Conservation (phyloP, 495 filamentous ascomycete species). For the Thermothielavioides terrestris region DNA sequence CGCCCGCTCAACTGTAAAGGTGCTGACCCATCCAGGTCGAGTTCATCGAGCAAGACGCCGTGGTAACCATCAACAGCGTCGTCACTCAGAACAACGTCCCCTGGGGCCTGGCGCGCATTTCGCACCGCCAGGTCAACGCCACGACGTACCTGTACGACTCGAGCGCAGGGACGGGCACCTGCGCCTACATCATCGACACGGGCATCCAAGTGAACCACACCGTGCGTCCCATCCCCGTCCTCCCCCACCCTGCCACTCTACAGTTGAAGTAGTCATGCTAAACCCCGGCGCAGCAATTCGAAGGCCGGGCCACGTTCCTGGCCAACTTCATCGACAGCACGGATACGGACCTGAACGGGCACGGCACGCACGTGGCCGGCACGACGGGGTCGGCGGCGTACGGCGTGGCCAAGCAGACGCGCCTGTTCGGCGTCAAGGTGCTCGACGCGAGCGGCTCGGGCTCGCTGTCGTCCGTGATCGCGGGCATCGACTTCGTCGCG, state of each 20-base stretch:
- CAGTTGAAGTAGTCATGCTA: slow-evolving; percentile 4
- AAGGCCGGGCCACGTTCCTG: slow-evolving; percentile 43
- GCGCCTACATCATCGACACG: slow-evolving; percentile 52
- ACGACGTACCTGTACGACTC: slow-evolving; percentile 51
- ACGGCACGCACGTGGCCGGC: slow-evolving; percentile 58
- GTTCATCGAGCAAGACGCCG: slow-evolving; percentile 42
- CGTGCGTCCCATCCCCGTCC: slow-evolving; percentile 14
- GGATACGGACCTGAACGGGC: slow-evolving; percentile 34
- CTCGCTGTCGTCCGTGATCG: slow-evolving; percentile 30
- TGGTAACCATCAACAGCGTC: slow-evolving; percentile 33
- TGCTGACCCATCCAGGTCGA: slow-evolving; percentile 31
- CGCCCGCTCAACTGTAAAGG: too few species aligned
- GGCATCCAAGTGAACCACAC: slow-evolving; percentile 48
- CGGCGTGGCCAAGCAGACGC: slow-evolving; percentile 58
- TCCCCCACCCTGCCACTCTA: neutral
- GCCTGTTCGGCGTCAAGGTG: slow-evolving; percentile 59
- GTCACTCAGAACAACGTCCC: slow-evolving; percentile 43
- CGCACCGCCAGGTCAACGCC: slow-evolving; percentile 39
- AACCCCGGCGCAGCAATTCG: slow-evolving; percentile 36
- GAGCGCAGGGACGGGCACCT: slow-evolving; percentile 49
- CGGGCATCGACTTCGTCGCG: slow-evolving; percentile 39
- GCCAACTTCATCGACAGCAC: slow-evolving; percentile 27
- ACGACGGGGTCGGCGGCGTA: slow-evolving; percentile 57
- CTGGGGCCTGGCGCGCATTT: slow-evolving; percentile 55
- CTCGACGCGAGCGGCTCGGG: slow-evolving; percentile 43